A percentile compares a stretch with the other conserved stretches of the same genome.
Conservation (phyloP, 129 eudicot genomes). For the Centrapalus pauciflorus region DNA sequence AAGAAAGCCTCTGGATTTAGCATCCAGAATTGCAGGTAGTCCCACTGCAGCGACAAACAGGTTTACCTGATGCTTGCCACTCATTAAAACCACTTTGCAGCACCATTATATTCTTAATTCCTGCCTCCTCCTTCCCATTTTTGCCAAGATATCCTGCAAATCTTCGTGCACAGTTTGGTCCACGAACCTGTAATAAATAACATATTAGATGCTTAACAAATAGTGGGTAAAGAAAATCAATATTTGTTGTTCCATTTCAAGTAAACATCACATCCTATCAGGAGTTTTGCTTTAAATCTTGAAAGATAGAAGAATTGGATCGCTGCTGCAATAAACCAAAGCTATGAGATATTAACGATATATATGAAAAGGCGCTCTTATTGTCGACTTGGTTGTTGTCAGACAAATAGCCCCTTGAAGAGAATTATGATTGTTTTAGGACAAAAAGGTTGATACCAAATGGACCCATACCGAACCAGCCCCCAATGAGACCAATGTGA, state of each 20-base stretch:
- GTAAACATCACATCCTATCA: background rate
- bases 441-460: no score
- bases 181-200: slow-evolving; percentile 61
- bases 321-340: background rate
- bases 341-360: background rate
- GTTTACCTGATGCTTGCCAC: slow-evolving; percentile 94
- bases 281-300: background rate
- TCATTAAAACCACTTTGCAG: slow-evolving; percentile 85
- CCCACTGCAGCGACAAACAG: slow-evolving; percentile 80
- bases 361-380: background rate
- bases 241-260: background rate
- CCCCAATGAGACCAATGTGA: no score
- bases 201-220: background rate
- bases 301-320: background rate
- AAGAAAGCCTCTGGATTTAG: slow-evolving; percentile 1
- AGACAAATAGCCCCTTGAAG: background rate
- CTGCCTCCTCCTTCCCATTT: slow-evolving; percentile 43
- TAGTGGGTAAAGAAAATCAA: background rate
- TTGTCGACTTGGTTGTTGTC: background rate
- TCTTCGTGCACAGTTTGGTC: slow-evolving; percentile 87
- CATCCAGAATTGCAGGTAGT: slow-evolving; percentile 56
- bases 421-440: background rate
- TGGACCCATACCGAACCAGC: no score
- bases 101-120: slow-evolving; percentile 70
- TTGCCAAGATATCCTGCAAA: slow-evolving; percentile 64